Base-by-base conservation (phyloP, 139 green algal genomes). In the Chlorella sorokiniana region DNA sequence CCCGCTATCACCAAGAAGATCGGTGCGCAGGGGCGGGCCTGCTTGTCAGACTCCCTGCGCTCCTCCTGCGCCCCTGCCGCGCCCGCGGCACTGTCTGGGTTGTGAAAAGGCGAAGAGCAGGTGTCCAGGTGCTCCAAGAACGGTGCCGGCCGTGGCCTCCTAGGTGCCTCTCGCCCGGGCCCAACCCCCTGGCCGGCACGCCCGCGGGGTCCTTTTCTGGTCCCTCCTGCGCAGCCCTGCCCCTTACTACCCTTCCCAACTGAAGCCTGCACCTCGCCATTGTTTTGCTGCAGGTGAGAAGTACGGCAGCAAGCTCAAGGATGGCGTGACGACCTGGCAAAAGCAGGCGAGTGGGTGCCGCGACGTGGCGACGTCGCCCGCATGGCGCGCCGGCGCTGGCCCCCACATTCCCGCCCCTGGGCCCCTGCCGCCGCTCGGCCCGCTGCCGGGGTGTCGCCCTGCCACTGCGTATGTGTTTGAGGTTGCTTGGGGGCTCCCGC, bases 241-340 rank as follows among this genome's bases (percentile, higher is more conserved):
- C 20, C 27, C 27, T 48, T 45, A n/a, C 37, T 5, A 54, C 25
- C 25, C 23, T 8, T 10, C 27, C 42, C 42, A 37, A 25, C 25
- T 59, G 14, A 10, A 48, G 22, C 70, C 44, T 41, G 2, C 33
- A 45, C 52, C n/a, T 31, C 52, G 85, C 84, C 25, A 86, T 85
- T n/a, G 29, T 51, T 59, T 83, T 87, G 85, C 67, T 76, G 78
- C 90, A 59, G 86, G 65, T 14, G 59, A 83, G 78, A 90, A 90
- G 37, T 85, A 93, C 81, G 72, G 72, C 16, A 37, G n/a, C 35
- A 85, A 82, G 63, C 76, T 90, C 10, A 79, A 82, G 18, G 44
- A 54, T 35, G 88, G 82, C 29, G 52, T 68, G 33, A 54, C 52
- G 37, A 86, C 84, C 68, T 96, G 85, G 72, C 84, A 92, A 70